Percentiles rank a stretch among this genome's conserved stretches.
Evolutionary conservation across 2,329 filamentous ascomycete genomes (phyloP).

Genomic region (Xylariaceae sp.): DNA sequence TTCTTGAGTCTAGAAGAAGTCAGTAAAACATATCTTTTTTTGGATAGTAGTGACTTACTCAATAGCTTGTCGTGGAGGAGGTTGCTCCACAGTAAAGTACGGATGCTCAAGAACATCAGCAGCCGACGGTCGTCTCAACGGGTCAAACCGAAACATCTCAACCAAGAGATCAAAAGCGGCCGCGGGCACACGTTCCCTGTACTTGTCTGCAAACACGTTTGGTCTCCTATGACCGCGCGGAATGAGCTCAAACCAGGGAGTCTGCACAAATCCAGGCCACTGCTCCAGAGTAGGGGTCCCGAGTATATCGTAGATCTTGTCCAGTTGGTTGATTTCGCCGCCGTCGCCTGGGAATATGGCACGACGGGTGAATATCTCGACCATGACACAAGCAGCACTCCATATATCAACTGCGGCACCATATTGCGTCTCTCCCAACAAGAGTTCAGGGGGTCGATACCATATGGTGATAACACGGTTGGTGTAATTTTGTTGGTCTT

Average conservation of each 20-base stretch:
- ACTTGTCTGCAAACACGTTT: slow-evolving; percentile 76
- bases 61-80: slow-evolving; percentile 66
- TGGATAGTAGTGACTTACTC: slow-evolving; percentile 58
- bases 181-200: slow-evolving; percentile 68
- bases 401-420: slow-evolving; percentile 89
- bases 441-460: slow-evolving; percentile 88
- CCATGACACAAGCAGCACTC: slow-evolving; percentile 94
- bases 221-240: slow-evolving; percentile 68
- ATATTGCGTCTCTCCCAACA: slow-evolving; percentile 86
- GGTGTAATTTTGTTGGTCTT: slow-evolving; percentile 87
- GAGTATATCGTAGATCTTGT: slow-evolving; percentile 91
- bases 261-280: slow-evolving; percentile 87
- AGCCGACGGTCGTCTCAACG: slow-evolving; percentile 73
- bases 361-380: slow-evolving; percentile 91
- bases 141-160: slow-evolving; percentile 87
- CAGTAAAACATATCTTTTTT: slow-evolving; percentile 27
- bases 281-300: slow-evolving; percentile 79
- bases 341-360: slow-evolving; percentile 95
- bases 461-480: slow-evolving; percentile 99
- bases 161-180: slow-evolving; percentile 78
- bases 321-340: slow-evolving; percentile 89
- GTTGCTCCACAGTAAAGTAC: slow-evolving; percentile 83
- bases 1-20: slow-evolving; percentile 57
- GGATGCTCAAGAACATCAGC: slow-evolving; percentile 77
- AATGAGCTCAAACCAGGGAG: slow-evolving; percentile 95